phyloP scores from a whole-genome alignment of 257 asterid genomes.

The Solanum microdontum region DNA sequence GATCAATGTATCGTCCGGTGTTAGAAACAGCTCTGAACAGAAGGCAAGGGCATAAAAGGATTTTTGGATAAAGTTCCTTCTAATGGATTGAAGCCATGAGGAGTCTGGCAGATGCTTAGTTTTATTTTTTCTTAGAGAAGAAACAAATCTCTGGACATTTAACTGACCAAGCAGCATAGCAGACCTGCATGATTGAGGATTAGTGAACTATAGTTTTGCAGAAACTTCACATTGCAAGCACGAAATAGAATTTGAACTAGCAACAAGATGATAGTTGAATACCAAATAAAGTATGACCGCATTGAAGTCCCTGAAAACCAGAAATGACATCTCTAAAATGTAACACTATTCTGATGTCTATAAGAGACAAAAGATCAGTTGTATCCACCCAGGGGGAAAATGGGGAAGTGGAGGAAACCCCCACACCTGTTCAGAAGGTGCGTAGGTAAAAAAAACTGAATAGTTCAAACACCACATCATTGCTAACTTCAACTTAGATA shows the following conservation, averaged over 20 bases:
- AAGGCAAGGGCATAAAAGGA: constrained; percentile 51
- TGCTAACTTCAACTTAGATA: background rate
- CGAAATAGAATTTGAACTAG: background rate
- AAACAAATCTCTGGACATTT: constrained; percentile 49
- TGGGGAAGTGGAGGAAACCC: background rate
- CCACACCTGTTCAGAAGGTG: background rate
- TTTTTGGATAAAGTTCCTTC: constrained; percentile 36
- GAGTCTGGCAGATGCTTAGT: constrained; percentile 14
- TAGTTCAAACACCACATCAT: background rate
- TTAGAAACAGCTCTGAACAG: constrained; percentile 51
- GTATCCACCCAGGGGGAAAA: background rate
- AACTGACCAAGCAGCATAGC: constrained; percentile 53
- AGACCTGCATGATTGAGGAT: constrained; percentile 38
- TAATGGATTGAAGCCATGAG: constrained; percentile 29
- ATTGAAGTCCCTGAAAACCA: background rate
- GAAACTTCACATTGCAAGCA: background rate
- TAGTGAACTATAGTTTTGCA: background rate
- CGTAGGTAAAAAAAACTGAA: background rate
- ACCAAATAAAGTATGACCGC: background rate
- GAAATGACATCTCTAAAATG: background rate
- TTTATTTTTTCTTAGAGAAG: constrained; percentile 25
- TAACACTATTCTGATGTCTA: background rate
- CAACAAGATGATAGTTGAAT: background rate
- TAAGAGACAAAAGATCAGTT: background rate
- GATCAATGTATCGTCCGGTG: constrained; percentile 48